A percentile compares a stretch with the other conserved stretches of the same genome.
phyloP scores from a whole-genome alignment of 129 eudicot species.

The Helianthus tuberosus region DNA sequence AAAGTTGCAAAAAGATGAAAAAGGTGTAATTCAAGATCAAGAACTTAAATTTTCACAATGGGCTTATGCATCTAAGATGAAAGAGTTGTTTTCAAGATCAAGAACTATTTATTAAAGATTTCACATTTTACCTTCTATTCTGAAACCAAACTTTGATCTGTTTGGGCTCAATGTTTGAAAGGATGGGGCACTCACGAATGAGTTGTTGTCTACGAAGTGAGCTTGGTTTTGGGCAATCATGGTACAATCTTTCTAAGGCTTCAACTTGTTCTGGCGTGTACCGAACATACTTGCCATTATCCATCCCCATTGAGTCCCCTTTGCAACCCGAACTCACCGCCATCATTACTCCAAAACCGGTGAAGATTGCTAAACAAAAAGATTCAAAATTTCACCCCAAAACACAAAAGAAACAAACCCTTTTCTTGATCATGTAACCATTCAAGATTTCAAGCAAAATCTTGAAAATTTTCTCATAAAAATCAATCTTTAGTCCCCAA shows the following conservation, averaged over 20 bases:
- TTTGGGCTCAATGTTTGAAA: conserved; percentile 88
- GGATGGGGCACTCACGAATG: conserved; percentile 86
- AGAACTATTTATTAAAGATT: not conserved
- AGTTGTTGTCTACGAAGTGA: conserved; percentile 92
- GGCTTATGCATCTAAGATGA: conserved; percentile 8
- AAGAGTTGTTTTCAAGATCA: conserved; percentile 1
- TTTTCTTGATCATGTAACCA: not conserved
- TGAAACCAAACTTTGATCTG: conserved; percentile 99
- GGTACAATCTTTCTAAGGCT: conserved; percentile 84
- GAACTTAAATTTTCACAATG: not conserved
- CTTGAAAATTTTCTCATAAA: too few relatives aligned
- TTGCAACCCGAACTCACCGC: conserved; percentile 78
- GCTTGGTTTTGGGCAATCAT: conserved; percentile 92
- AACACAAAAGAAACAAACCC: not conserved
- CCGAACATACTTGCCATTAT: conserved; percentile 83
- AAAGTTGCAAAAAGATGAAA: not conserved
- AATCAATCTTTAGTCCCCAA: too few relatives aligned
- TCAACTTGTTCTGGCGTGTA: conserved; percentile 96
- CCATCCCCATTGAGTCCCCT: conserved; percentile 68
- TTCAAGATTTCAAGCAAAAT: conserved; percentile 1
- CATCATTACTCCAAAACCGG: conserved; percentile 67
- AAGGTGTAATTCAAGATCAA: not conserved
- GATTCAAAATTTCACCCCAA: conserved; percentile 11
- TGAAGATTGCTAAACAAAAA: conserved; percentile 16
- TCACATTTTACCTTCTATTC: conserved; percentile 61